phyloP scores from a whole-genome alignment of 2,329 filamentous ascomycete genomes.

The Ustulina deusta region DNA sequence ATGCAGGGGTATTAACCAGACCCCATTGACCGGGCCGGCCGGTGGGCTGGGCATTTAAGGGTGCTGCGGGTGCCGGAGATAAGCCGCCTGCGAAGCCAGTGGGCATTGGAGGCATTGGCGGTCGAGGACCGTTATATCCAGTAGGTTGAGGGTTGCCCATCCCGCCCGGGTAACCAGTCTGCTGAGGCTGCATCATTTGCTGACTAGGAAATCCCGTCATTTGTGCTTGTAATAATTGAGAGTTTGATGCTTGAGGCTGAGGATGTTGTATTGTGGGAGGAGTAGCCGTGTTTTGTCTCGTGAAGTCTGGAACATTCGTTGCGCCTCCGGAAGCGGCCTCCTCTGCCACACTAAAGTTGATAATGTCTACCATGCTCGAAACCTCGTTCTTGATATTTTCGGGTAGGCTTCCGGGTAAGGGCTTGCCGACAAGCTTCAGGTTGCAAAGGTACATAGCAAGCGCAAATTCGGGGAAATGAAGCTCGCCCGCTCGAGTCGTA shows the following conservation, averaged over 20 bases:
- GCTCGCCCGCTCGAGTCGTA: constrained; percentile 94
- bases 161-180: constrained; percentile 74
- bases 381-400: constrained; percentile 95
- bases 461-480: constrained; percentile 97
- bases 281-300: constrained; percentile 62
- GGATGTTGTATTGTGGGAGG: constrained; percentile 73
- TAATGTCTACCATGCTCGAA: constrained; percentile 99
- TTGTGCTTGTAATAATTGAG: constrained; percentile 72
- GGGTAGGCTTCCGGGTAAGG: constrained; percentile 78
- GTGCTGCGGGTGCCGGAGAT: constrained; percentile 62
- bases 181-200: constrained; percentile 72
- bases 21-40: constrained; percentile 96
- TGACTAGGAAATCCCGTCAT: constrained; percentile 75
- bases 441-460: constrained; percentile 99
- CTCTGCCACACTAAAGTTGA: constrained; percentile 91
- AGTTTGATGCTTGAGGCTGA: constrained; percentile 79
- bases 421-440: constrained; percentile 87
- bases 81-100: constrained; percentile 76
- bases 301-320: constrained; percentile 79
- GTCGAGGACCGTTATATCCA: constrained; percentile 83
- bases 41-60: constrained; percentile 92
- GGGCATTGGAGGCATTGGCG: constrained; percentile 85
- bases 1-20: constrained; percentile 92
- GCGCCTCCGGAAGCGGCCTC: constrained; percentile 67
- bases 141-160: constrained; percentile 77